These are phyloP conservation scores for Cryptococcus sp. DNA, from an alignment of 1,284 basidiomycete species.

Conservation along the genomic window DNA sequence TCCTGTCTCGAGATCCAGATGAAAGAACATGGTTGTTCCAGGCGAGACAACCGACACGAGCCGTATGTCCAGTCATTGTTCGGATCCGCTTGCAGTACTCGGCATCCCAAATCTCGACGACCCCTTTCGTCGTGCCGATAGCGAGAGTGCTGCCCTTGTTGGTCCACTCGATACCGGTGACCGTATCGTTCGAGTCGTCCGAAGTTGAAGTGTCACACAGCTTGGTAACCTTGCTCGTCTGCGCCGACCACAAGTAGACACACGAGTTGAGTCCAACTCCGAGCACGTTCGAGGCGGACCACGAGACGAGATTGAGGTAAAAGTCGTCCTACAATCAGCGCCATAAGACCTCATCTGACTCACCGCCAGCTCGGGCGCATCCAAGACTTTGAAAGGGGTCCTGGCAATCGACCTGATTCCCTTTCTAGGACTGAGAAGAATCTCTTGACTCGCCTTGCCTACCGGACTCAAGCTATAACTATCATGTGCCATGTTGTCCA, in stretches of 20 bases:
- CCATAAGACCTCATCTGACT: not conserved
- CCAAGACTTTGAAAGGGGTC: slow-evolving; percentile 94
- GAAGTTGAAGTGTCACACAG: slow-evolving; percentile 68
- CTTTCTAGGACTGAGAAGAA: slow-evolving; percentile 81
- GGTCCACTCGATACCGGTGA: slow-evolving; percentile 88
- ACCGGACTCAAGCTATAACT: slow-evolving; percentile 89
- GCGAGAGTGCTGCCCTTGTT: slow-evolving; percentile 85
- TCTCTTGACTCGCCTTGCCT: slow-evolving; percentile 68
- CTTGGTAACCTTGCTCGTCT: slow-evolving; percentile 85
- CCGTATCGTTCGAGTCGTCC: slow-evolving; percentile 53
- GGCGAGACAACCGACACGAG: slow-evolving; percentile 85
- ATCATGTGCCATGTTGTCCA: slow-evolving; percentile 63
- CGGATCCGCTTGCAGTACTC: slow-evolving; percentile 68
- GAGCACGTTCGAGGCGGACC: slow-evolving; percentile 90
- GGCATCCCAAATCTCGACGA: slow-evolving; percentile 94
- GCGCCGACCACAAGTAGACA: slow-evolving; percentile 95
- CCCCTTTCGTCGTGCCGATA: slow-evolving; percentile 81
- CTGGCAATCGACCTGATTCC: slow-evolving; percentile 79
- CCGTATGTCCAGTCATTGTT: slow-evolving; percentile 75
- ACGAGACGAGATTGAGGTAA: slow-evolving; percentile 96
- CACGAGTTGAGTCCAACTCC: slow-evolving; percentile 87
- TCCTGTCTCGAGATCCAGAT: slow-evolving; percentile 86
- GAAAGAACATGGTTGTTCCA: slow-evolving; percentile 88
- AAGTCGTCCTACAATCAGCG: slow-evolving; percentile 67
- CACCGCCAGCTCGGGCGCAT: slow-evolving; percentile 84